Conservation (phyloP, 495 filamentous ascomycete genomes). For the Aspergillus affinis region DNA sequence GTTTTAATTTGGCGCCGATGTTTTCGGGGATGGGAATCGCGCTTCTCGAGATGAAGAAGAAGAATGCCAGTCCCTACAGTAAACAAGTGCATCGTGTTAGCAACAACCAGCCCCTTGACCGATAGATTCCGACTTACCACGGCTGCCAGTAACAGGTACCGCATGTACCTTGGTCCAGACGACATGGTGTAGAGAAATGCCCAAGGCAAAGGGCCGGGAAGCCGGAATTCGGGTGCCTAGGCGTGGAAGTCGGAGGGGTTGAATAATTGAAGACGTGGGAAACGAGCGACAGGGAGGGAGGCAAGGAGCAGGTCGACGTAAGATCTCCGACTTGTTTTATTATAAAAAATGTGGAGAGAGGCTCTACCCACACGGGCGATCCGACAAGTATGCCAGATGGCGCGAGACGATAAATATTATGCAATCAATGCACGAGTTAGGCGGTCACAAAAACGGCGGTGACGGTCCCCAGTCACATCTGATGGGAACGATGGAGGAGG, state of each 20-base stretch:
- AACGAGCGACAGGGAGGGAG: background rate
- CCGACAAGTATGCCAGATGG: background rate
- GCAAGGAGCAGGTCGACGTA: background rate
- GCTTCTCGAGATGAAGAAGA: constrained; percentile 80
- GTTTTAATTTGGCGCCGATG: constrained; percentile 23
- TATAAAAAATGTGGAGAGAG: background rate
- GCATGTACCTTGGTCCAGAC: constrained; percentile 67
- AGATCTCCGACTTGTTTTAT: background rate
- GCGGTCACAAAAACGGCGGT: background rate
- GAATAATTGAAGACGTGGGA: background rate
- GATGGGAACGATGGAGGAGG: background rate
- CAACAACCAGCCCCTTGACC: background rate
- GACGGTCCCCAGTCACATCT: background rate
- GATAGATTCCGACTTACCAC: constrained; percentile 59
- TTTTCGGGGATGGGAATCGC: constrained; percentile 48
- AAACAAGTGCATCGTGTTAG: background rate
- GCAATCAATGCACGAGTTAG: background rate
- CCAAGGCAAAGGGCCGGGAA: background rate
- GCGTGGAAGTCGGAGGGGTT: background rate
- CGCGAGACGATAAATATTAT: background rate
- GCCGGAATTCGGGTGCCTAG: background rate
- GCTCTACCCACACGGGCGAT: background rate
- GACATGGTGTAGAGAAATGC: constrained; percentile 52
- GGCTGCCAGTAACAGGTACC: constrained; percentile 86
- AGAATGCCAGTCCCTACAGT: constrained; percentile 63